These are phyloP conservation scores for Xylaria scruposa DNA, from an alignment of 495 filamentous ascomycete species.

Conservation along the genomic window DNA sequence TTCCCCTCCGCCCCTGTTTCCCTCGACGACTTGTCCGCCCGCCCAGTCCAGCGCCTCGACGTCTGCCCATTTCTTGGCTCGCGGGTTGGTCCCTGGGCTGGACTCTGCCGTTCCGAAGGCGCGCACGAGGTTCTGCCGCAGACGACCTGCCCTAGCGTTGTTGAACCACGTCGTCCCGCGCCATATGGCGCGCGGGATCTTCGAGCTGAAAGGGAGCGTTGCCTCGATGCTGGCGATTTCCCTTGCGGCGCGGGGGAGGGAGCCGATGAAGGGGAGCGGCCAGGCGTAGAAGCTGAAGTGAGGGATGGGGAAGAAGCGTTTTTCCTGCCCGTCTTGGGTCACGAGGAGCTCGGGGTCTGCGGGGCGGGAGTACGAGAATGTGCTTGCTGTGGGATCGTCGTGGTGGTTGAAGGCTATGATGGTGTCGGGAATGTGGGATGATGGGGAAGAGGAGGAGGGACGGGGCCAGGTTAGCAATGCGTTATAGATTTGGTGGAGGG, in stretches of 20 bases:
- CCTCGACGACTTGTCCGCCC: neutral
- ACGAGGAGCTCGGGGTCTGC: conserved; percentile 54
- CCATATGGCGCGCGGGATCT: conserved; percentile 73
- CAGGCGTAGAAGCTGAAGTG: conserved; percentile 83
- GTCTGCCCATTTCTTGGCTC: conserved; percentile 50
- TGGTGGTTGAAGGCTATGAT: conserved; percentile 57
- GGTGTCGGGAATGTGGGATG: conserved; percentile 55
- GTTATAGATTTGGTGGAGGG: conserved; percentile 48
- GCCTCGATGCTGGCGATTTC: conserved; percentile 55
- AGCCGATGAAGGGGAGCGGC: conserved; percentile 66
- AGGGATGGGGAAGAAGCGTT: conserved; percentile 71
- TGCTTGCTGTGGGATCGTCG: conserved; percentile 39
- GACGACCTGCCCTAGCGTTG: conserved; percentile 45
- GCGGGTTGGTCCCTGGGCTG: conserved; percentile 29
- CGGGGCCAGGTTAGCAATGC: conserved; percentile 52
- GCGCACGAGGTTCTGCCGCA: conserved; percentile 53
- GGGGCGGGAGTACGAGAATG: conserved; percentile 44
- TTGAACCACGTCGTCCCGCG: conserved; percentile 66
- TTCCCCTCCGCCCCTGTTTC: neutral
- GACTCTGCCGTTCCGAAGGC: conserved; percentile 35
- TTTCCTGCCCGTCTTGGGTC: conserved; percentile 25
- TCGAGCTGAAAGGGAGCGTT: conserved; percentile 39
- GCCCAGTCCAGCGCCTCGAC: conserved; percentile 54
- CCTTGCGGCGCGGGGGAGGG: conserved; percentile 57
- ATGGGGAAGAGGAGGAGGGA: conserved; percentile 30